Base-by-base conservation (phyloP, 225 moss, liverwort and hornwort genomes). In the Thuidium tamariscinum region DNA sequence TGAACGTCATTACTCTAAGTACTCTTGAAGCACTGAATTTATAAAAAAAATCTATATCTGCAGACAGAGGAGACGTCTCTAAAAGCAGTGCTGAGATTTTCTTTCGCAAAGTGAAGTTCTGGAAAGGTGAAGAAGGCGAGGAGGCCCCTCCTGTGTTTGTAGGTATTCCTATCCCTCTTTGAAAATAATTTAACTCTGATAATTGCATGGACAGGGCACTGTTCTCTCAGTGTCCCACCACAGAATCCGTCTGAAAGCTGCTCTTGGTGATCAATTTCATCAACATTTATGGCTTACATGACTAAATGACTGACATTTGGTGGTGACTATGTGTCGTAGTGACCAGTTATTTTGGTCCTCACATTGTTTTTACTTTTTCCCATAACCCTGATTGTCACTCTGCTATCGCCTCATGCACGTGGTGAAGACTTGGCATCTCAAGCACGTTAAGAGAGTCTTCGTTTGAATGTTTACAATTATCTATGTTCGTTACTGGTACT, bases 61-160 rank as follows among this genome's bases (percentile, higher is more conserved):
- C 94, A 99, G 84, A 84, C 16, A 93, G 99, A 69, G 96, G 97
- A 75, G 99, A 99, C 94, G 96, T 99, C n/a, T 94, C 96, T 21
- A 99, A 99, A 92, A 95, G 92, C 80, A 95, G 99, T 88, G 97
- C 97, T 41, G 99, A 99, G 91, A 95, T 99, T 82, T 99, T 99
- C 86, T 99, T 99, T 39, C 99, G 99, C 30, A 97, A 92, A 93
- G 97, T 99, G 83, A 99, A 99, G 88, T 99, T 99, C 86, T 99
- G 99, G 99, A 96, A 99, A 86, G 99, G 99, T 68, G 99, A 99
- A 87, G 99, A 99, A 91, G 96, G 94, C 85, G 99, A 99, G 92
- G 99, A 99, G 90, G 99, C 99, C n/a, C 99, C 99, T n/a, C 99
- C 99, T 95, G 97, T 99, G 89, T 99, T 99, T 95, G 99, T 99